These are phyloP conservation scores for Cryptococcus hybrid DNA, from an alignment of 1,284 basidiomycete species.

Conservation along the genomic window DNA sequence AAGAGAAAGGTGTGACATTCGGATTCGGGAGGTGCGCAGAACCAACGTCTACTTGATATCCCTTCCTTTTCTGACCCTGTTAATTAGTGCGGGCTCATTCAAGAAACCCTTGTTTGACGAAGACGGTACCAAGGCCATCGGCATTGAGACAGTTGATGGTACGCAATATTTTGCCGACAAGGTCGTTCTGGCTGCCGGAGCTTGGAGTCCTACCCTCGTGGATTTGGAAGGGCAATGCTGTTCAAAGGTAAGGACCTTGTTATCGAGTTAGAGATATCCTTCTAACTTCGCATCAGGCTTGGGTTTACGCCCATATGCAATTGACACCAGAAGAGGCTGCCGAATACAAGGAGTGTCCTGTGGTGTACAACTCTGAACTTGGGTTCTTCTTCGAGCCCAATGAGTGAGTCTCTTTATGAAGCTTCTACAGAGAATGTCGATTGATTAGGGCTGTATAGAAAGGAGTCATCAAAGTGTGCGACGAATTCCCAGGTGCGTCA, in stretches of 20 bases:
- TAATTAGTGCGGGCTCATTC: conserved; percentile 31
- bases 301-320: conserved; percentile 47
- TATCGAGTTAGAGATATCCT: too few relatives aligned
- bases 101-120: conserved; percentile 21
- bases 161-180: conserved; percentile 32
- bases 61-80: too few relatives aligned
- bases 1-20: conserved; percentile 34
- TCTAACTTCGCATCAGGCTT: conserved; percentile 4
- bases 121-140: conserved; percentile 25
- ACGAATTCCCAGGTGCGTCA: conserved; percentile 24
- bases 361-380: conserved; percentile 32
- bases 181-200: conserved; percentile 47
- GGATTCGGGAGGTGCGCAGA: conserved; percentile 23
- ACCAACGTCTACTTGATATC: not conserved
- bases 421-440: not conserved
- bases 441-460: not conserved
- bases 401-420: not conserved
- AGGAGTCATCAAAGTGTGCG: conserved; percentile 34
- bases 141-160: conserved; percentile 39
- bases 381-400: conserved; percentile 37
- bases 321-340: conserved; percentile 39
- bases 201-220: conserved; percentile 44
- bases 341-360: conserved; percentile 27
- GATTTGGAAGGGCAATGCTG: conserved; percentile 46
- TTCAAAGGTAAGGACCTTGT: conserved; percentile 32